Evolutionary conservation across 495 filamentous ascomycete species (phyloP).

Genomic region (Neurospora intermedia): DNA sequence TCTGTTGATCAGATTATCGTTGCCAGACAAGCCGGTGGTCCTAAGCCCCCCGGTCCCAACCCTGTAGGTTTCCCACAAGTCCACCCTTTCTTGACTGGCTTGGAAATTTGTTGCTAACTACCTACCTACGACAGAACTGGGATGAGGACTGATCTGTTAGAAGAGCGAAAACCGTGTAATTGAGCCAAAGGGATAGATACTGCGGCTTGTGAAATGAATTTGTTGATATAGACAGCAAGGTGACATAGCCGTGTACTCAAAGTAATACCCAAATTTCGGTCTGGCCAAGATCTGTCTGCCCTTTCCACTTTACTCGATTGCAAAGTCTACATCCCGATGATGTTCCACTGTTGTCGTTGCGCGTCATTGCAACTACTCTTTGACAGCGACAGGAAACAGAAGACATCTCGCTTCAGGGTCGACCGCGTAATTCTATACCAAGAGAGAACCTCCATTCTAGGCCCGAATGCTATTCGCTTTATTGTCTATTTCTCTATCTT

Average conservation of each 20-base stretch:
- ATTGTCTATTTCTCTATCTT: too few species aligned
- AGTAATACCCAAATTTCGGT: not conserved
- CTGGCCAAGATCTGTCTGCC: not conserved
- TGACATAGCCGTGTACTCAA: not conserved
- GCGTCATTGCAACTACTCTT: not conserved
- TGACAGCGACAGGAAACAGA: too few species aligned
- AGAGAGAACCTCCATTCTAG: too few species aligned
- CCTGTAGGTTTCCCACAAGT: constrained; percentile 22
- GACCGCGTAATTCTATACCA: too few species aligned
- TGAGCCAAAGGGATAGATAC: not conserved
- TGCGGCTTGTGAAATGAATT: not conserved
- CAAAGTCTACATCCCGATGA: not conserved
- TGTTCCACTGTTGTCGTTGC: not conserved
- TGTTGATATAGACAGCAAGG: not conserved
- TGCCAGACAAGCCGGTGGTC: constrained; percentile 90
- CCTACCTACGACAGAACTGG: constrained; percentile 52
- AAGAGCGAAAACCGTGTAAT: not conserved
- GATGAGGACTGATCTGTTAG: constrained; percentile 69
- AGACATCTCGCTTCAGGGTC: too few species aligned
- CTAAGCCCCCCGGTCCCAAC: constrained; percentile 91
- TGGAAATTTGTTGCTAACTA: not conserved
- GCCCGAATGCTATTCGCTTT: too few species aligned
- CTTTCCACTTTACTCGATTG: not conserved
- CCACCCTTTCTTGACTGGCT: not conserved
- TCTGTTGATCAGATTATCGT: constrained; percentile 99